A percentile compares a stretch with the other conserved stretches of the same genome.
Evolutionary conservation across 768 basidiomycete species (phyloP).

Genomic region (Boletus pseudo-olivaceus): DNA sequence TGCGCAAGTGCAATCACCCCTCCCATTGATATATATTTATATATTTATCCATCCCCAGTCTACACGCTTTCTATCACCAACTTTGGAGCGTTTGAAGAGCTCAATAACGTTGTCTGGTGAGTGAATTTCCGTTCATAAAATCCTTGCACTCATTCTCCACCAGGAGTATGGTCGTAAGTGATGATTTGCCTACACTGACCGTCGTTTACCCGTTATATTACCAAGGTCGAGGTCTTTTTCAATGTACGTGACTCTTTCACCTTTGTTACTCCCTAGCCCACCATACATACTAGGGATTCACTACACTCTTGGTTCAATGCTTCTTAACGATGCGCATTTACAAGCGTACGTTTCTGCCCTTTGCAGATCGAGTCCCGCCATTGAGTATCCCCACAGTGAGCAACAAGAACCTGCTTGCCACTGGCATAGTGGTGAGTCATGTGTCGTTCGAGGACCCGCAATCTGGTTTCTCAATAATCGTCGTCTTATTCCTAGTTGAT

Average conservation of each 20-base stretch:
- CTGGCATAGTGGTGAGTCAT: conserved; percentile 32
- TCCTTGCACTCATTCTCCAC: background rate
- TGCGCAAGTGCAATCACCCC: conserved; percentile 33
- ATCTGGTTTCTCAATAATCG: background rate
- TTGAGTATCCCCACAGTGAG: conserved; percentile 39
- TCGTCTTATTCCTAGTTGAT: conserved; percentile 10
- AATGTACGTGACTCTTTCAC: conserved; percentile 31
- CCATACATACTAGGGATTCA: conserved; percentile 34
- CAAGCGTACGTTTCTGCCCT: conserved; percentile 35
- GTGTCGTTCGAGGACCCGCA: background rate
- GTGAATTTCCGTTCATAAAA: conserved; percentile 8
- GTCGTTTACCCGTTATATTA: background rate
- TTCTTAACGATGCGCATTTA: conserved; percentile 55
- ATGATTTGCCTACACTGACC: background rate
- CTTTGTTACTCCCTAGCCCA: background rate
- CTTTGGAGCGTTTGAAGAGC: conserved; percentile 33
- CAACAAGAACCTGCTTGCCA: conserved; percentile 44
- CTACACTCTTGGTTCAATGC: conserved; percentile 54
- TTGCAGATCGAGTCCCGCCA: background rate
- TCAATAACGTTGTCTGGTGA: conserved; percentile 41
- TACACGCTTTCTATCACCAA: conserved; percentile 48
- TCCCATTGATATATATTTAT: rapidly evolving
- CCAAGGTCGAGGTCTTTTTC: conserved; percentile 51
- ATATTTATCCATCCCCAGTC: conserved; percentile 30
- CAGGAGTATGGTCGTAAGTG: conserved; percentile 28